Evolutionary conservation across 805 yeast genomes (phyloP).

Genomic region (Yarrowia osloensis): DNA sequence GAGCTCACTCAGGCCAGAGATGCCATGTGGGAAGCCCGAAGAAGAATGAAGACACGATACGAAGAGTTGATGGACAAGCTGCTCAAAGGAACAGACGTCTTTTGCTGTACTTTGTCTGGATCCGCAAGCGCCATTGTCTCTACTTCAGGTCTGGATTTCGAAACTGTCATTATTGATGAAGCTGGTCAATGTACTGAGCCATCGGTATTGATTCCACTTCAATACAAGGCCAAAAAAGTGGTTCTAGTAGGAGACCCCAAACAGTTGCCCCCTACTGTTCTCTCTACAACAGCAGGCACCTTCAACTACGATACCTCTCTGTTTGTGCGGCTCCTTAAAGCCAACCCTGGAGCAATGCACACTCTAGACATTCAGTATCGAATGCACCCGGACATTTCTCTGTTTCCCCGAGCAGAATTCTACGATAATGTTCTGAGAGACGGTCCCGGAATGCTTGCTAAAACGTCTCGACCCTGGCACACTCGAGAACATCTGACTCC

Average conservation of each 20-base stretch:
- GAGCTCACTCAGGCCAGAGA: too few species aligned
- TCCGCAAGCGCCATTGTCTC: background rate
- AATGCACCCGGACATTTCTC: background rate
- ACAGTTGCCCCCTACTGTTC: background rate
- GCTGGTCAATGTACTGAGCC: background rate
- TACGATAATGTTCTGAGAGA: background rate
- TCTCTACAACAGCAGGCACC: background rate
- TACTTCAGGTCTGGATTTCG: background rate
- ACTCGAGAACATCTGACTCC: background rate
- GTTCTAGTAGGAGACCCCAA: background rate
- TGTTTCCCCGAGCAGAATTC: background rate
- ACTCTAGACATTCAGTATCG: background rate
- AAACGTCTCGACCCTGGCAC: background rate
- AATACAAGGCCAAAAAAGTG: background rate
- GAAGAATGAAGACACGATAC: too few species aligned
- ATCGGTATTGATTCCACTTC: background rate
- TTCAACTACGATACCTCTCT: background rate
- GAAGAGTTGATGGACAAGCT: too few species aligned
- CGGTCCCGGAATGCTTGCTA: background rate
- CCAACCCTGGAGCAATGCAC: background rate
- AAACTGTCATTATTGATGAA: background rate
- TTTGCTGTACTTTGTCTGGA: background rate
- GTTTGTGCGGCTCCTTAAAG: background rate
- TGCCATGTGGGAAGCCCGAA: background rate
- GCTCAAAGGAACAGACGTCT: background rate